Base-by-base conservation (phyloP, 2,329 filamentous ascomycete genomes). In the Chrysosporium queenslandicum region DNA sequence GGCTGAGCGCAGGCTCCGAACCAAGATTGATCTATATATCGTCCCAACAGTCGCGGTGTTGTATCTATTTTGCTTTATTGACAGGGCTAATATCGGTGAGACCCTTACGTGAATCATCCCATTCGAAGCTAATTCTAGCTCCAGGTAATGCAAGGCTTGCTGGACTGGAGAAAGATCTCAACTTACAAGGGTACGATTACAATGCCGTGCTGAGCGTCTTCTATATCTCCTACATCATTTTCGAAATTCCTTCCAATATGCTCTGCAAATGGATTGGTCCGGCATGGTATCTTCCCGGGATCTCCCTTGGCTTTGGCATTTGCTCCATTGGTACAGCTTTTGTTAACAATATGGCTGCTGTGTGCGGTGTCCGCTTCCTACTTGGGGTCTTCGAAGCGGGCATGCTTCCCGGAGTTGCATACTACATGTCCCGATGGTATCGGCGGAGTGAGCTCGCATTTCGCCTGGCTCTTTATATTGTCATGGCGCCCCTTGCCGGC, bases 11-110 rank as follows among this genome's bases (percentile, higher is more conserved):
- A 75, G 71, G 48, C 70, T 86, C 21, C 72, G 81, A 6, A 67
- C 69, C 60, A 86, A 86, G 64, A 80, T 86, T 45, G 83, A 87
- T 59, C 58, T 84, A 4, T 77, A 72, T 59, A 77, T 85, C 41
- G 71, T 86, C 0, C 83, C 84, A 0, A 84, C 80, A 0, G 81
- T 86, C 0, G 69, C 82, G 0, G 53, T 86, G 0, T 68, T 87
- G 2, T 87, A 86, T 59, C 73, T 86, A 0, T 86, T 86, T 60
- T 86, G 82, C 67, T 86, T 86, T 66, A 85, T 86, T 57, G 83
- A 86, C 59, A 75, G 83, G n/a, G 81, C 83, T 21, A 87, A 86
- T 56, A 83, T 87, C 34, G 83, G 82, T 82, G 61, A 61, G 70
- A 54, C 3, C 39, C 18, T 41, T 7, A 23, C 20, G 4, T 12